Evolutionary conservation across 1,284 basidiomycete species (phyloP), one percentile per base, ranked within the genome.

Genomic region (Athelia psychrophila): DNA sequence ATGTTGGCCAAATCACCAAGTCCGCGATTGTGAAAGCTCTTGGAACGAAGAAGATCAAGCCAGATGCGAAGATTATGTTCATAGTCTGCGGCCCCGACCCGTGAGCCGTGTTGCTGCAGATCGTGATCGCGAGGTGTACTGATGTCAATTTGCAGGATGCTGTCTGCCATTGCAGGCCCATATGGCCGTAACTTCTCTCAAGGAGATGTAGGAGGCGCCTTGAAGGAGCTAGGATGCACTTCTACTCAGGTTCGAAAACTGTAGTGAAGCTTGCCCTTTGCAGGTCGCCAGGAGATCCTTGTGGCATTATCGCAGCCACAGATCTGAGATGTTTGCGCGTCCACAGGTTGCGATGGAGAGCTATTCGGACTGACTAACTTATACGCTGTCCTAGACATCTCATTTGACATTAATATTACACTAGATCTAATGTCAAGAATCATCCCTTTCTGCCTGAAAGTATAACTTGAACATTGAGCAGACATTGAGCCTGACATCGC

Each of bases 21-120:
- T 54, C 62, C 5, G 75, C 64, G 9, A 68, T 91, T 44, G 68
- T 77, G 56, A 57, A 64, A 32, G 68, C 63, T 20, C 49, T 65
- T 22, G 59, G 64, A 6, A 8, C 38, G 38, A 42, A 42, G 16
- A 18, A n/a, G 9, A 16, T 22, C 20, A n/a, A 59, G 32, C 57
- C 59, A 18, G 56, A 68, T 15, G 71, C 66, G 59, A 81, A 73
- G 54, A 73, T 78, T 3, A 68, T 91, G 50, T 83, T 91, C 60
- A 67, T 90, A 6, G 78, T 93, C 2, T 93, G 88, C 66, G 90
- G 90, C 25, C 91, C 91, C 20, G 86, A 91, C 53, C 75, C 77
- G 88, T 90, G 67, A 66, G 87, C 74, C n/a, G 50, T 47, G 32
- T 20, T 30, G 45, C 23, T 15, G 47, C 33, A 47, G 25, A 16